Evolutionary conservation across 768 basidiomycete genomes (phyloP).

Genomic region (Rhodosporidiobolus odoratus): DNA sequence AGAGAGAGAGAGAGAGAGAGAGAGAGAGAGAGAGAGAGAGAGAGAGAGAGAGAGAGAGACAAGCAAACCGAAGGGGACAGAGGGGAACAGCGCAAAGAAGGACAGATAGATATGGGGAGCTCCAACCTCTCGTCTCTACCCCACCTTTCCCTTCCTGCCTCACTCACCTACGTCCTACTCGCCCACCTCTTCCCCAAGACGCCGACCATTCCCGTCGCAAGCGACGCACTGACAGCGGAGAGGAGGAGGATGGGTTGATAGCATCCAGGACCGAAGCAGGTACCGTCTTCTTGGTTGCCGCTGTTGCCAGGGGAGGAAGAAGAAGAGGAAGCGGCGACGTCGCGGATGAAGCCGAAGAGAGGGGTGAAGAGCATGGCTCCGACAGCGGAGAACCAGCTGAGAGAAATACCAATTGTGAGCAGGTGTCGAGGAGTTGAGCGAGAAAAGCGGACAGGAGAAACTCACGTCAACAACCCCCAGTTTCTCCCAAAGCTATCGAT

Average conservation of each 20-base stretch:
- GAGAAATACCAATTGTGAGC: not conserved
- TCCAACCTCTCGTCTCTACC: not conserved
- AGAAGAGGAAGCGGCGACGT: slow-evolving; percentile 6
- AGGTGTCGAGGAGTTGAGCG: not conserved
- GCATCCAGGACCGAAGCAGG: slow-evolving; percentile 14
- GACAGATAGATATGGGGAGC: too few species aligned
- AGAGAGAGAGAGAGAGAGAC: too few species aligned
- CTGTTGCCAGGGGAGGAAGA: not conserved
- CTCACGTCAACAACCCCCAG: slow-evolving; percentile 32
- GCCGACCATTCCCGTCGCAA: slow-evolving; percentile 2
- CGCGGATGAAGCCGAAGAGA: slow-evolving; percentile 27
- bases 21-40: too few species aligned
- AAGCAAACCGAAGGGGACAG: too few species aligned
- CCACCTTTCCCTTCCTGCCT: not conserved
- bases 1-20: too few species aligned
- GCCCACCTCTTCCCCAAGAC: slow-evolving; percentile 19
- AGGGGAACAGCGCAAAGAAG: too few species aligned
- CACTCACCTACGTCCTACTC: not conserved
- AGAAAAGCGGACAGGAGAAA: not conserved
- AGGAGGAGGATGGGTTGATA: slow-evolving; percentile 23
- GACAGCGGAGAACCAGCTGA: slow-evolving; percentile 33
- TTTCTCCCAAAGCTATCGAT: slow-evolving; percentile 27
- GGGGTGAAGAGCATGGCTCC: slow-evolving; percentile 35
- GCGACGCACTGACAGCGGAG: slow-evolving; percentile 3
- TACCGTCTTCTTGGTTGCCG: not conserved